Evolutionary conservation across 768 basidiomycete genomes (phyloP).

Genomic region (Fistulinella prunicolor): DNA sequence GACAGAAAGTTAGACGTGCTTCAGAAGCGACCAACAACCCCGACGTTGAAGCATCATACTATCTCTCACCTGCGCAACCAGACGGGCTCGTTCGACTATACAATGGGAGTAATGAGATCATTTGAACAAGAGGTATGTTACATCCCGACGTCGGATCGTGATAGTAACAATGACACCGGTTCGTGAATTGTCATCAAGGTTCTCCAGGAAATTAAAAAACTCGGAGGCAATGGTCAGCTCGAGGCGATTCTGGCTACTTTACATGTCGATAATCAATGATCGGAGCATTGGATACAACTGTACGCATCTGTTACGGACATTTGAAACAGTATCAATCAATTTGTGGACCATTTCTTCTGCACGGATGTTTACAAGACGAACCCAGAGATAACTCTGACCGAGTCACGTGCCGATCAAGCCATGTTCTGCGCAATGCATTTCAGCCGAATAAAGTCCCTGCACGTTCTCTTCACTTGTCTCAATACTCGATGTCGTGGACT

Average conservation of each 20-base stretch:
- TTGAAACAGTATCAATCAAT: no score
- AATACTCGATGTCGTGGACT: neutral
- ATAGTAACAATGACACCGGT: no score
- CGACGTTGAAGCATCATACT: constrained; percentile 76
- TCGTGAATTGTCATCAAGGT: no score
- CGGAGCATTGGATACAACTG: no score
- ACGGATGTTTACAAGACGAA: no score
- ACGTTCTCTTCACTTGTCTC: no score
- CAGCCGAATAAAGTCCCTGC: neutral
- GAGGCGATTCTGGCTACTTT: constrained; percentile 56
- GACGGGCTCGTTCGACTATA: constrained; percentile 88
- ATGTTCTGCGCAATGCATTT: no score
- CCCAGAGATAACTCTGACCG: no score
- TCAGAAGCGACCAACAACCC: constrained; percentile 84
- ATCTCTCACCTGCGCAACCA: constrained; percentile 72
- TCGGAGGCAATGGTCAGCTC: constrained; percentile 76
- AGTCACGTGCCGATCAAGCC: no score
- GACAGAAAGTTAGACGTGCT: constrained; percentile 63
- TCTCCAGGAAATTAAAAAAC: constrained; percentile 57
- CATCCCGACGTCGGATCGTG: no score
- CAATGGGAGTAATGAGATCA: constrained; percentile 58
- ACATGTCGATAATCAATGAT: constrained; percentile 43
- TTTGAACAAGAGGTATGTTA: constrained; percentile 55
- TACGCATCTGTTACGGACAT: no score
- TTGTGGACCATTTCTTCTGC: no score